Percentiles rank a stretch among this genome's conserved stretches.
Conservation (phyloP, 106 monocot species). For the Dendrobium huoshanense region DNA sequence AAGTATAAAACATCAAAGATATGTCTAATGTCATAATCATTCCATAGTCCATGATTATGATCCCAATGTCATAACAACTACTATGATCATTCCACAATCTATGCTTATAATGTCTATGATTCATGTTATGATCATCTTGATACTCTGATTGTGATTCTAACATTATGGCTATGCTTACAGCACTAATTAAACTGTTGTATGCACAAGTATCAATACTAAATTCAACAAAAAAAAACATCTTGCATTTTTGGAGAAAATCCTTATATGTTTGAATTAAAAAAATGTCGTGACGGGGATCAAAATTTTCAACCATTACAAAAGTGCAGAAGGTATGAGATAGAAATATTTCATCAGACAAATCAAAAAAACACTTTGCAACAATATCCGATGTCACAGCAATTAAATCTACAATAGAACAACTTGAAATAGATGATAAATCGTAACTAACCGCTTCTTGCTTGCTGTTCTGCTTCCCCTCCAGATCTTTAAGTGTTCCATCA, state of each 20-base stretch:
- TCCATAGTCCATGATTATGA: no score
- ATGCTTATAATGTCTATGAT: no score
- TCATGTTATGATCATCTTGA: no score
- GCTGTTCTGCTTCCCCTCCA: slow-evolving; percentile 79
- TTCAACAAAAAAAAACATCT: background rate
- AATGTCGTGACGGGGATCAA: background rate
- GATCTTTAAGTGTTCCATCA: slow-evolving; percentile 61
- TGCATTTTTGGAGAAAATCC: background rate
- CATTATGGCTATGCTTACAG: no score
- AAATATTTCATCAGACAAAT: background rate
- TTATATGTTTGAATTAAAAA: background rate
- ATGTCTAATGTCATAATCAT: no score
- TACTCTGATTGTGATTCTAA: no score
- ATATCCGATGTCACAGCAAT: background rate
- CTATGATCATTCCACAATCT: no score
- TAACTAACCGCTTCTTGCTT: slow-evolving; percentile 72
- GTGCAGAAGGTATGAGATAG: background rate
- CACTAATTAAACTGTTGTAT: background rate
- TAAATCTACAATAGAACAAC: background rate
- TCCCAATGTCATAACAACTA: no score
- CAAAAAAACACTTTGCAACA: background rate
- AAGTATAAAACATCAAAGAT: no score
- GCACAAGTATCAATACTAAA: background rate
- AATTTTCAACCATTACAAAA: background rate
- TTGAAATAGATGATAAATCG: background rate